Base-by-base conservation (phyloP, 305 asterid species). In the Nicotiana rustica region DNA sequence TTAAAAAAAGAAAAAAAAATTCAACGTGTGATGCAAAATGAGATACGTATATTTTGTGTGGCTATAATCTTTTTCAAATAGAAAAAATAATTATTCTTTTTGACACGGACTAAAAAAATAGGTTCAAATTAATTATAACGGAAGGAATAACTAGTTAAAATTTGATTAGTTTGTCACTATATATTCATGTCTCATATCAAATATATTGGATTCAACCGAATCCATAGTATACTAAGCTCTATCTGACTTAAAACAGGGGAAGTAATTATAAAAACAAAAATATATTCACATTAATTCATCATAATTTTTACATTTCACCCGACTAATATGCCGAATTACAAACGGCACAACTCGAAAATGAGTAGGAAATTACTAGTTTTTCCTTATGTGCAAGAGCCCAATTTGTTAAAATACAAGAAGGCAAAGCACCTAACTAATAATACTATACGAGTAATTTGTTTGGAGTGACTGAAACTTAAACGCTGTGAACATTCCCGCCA, bases 401-500 rank as follows among this genome's bases (percentile, higher is more conserved):
- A 52, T 75, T 49, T 25, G 15, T 14, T 14, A 49, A 75, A 52
- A 52, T 52, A 75, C 47, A 29, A 75, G 17, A 14, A 41, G 47
- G 79, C 31, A 31, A 52, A 67, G 44, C 18, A 18, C 60, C 15
- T 33, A 33, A 33, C 10, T 69, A 19, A 6, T 47, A 5, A 33
- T 10, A 70, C 4, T 31, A 33, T 33, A 33, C 36, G 36, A 33
- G 5, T 33, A 33, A 33, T 33, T 66, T 49, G 1, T 2, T 66
- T 38, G 1, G 36, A 17, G 57, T 65, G 10, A n/a, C 19, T 4
- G 52, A 5, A 60, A 19, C 38, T 41, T 62, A 79, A 14, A 41
- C 3, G 38, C 73, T 79, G 29, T 62, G 66, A 83, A 82, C 85
- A 60, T 90, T 91, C 89, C 93, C 91, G 89, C 89, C 89, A 57